phyloP scores from a whole-genome alignment of 163 green algal species.

The Volvox carteri region DNA sequence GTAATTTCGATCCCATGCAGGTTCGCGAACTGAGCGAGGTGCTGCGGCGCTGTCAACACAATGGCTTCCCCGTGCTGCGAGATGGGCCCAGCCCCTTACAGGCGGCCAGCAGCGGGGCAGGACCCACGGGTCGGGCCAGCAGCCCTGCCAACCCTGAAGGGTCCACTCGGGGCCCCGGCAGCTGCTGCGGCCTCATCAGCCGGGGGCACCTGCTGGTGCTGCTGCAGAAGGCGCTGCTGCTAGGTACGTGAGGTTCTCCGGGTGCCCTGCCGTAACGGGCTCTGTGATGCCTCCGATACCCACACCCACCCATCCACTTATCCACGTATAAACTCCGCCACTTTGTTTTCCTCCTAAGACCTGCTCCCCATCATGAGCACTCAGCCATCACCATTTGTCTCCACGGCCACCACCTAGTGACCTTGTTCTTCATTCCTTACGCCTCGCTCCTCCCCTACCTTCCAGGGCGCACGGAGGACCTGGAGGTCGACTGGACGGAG shows the following conservation, averaged over 20 bases:
- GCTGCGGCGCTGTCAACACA: conserved; percentile 83
- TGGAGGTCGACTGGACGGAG: conserved; percentile 71
- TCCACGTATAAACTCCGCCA: no score
- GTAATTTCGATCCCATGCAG: conserved; percentile 39
- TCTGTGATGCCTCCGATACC: no score
- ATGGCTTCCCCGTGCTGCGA: conserved; percentile 91
- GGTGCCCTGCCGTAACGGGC: no score
- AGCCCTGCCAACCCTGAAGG: neutral
- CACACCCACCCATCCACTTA: neutral
- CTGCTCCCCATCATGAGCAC: neutral
- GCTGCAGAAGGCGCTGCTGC: conserved; percentile 77
- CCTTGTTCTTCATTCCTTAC: neutral
- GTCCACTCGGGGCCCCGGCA: conserved; percentile 60
- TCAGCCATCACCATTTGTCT: neutral
- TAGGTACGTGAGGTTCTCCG: conserved; percentile 42
- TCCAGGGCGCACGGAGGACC: conserved; percentile 27
- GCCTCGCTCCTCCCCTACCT: no score
- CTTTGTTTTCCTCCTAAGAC: neutral
- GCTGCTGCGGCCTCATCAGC: conserved; percentile 81
- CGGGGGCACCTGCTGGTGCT: conserved; percentile 89
- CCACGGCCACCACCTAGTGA: no score
- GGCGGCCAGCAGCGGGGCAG: neutral
- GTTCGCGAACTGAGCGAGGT: conserved; percentile 69
- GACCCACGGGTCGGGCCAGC: neutral
- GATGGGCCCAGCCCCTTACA: conserved; percentile 26